A percentile compares a stretch with the other conserved stretches of the same genome.
phyloP scores from a whole-genome alignment of 768 basidiomycete genomes.

The Leucogyrophana mollusca region DNA sequence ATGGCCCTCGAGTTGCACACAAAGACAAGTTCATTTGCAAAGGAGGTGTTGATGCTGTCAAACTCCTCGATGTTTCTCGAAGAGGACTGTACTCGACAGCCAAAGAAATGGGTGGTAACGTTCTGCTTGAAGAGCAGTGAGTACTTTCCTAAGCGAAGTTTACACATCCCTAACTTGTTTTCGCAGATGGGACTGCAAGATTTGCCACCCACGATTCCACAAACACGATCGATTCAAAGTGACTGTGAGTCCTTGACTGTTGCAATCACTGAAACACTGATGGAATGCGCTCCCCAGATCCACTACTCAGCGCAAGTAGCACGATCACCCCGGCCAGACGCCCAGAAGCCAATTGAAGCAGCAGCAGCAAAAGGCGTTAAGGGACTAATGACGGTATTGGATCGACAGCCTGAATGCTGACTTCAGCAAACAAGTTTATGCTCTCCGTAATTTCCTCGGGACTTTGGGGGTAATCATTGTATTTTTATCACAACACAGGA shows the following conservation, averaged over 20 bases:
- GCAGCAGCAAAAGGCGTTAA: conserved; percentile 33
- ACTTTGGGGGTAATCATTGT: conserved; percentile 21
- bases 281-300: conserved; percentile 25
- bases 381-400: conserved; percentile 36
- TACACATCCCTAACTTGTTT: conserved; percentile 11
- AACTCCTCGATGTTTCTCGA: conserved; percentile 33
- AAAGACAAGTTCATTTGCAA: conserved; percentile 33
- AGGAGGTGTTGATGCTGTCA: conserved; percentile 34
- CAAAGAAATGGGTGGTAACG: conserved; percentile 34
- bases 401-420: conserved; percentile 28
- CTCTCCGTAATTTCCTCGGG: conserved; percentile 6
- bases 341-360: conserved; percentile 34
- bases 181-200: conserved; percentile 36
- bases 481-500: conserved; percentile 15
- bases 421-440: background rate
- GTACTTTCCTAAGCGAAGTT: conserved; percentile 16
- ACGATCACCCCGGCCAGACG: conserved; percentile 33
- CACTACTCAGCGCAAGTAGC: conserved; percentile 35
- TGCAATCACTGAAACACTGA: conserved; percentile 9
- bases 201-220: conserved; percentile 28
- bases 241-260: conserved; percentile 18
- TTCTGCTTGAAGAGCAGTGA: conserved; percentile 35
- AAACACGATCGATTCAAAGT: conserved; percentile 34
- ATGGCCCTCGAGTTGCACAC: conserved; percentile 34
- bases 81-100: conserved; percentile 31